Base-by-base conservation (phyloP, 306 rosid species). In the Datisca glomerata region DNA sequence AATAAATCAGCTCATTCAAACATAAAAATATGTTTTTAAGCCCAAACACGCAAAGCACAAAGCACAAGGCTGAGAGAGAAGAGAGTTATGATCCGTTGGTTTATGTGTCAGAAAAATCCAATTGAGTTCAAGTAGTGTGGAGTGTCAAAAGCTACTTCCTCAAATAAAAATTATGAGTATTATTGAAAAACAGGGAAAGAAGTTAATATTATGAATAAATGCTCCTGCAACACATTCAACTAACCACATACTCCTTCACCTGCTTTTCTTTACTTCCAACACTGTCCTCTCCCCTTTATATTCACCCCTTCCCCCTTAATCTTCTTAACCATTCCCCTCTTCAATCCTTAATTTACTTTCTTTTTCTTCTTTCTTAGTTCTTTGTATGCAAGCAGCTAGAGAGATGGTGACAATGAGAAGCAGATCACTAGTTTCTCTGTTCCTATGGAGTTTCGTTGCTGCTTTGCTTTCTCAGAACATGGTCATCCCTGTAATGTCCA, bases 181-280 rank as follows among this genome's bases (percentile, higher is more conserved):
- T n/a, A n/a, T n/a, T n/a, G n/a, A n/a, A n/a, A n/a, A n/a, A n/a
- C n/a, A n/a, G n/a, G 43, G 21, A 27, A 50, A 52, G 61, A 28
- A 70, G 70, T 58, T 60, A 76, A 64, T 60, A 56, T 8, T 19
- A 49, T 8, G 70, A 79, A 63, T 91, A 84, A 91, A 80, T 91
- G 86, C 76, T 56, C 28, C 66, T 79, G 79, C 78, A 57, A 40
- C 12, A 52, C 23, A 64, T n/a, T 72, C 94, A 91, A 75, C 98
- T 51, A 91, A 73, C 81, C 62, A 20, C 69, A 70, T 11, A 59
- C 72, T 69, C 67, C 50, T 61, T 69, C 86, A 77, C 75, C 95
- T 66, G 93, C 55, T 41, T 29, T 47, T 66, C 84, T 91, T 80
- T 47, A 84, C 85, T 89, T 59, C 79, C n/a, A n/a, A 24, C 54